Evolutionary conservation across 495 filamentous ascomycete genomes (phyloP), one percentile per base, ranked within the genome.

Genomic region (Penicillium lividum): DNA sequence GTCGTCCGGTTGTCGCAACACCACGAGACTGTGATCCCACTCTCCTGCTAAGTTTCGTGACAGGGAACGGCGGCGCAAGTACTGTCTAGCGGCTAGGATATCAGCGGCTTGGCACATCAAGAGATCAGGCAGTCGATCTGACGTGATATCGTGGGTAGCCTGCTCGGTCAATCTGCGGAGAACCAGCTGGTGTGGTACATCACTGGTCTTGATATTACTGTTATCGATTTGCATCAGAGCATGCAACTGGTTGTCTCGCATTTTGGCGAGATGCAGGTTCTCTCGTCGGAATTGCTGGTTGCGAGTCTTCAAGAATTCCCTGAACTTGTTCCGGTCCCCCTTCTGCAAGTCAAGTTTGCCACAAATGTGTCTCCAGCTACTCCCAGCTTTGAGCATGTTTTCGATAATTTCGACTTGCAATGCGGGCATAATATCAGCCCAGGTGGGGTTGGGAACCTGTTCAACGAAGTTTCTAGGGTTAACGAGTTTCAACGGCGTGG

Each of bases 371-470:
- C 51, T n/a, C 64, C 69, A 71, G 7, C 16, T 61, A 3, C 5
- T 8, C 38, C 54, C 22, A 10, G 25, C 33, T 15, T 66, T 53
- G n/a, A 74, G 50, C 13, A 76, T 60, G 42, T 70, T 76, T 11
- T 67, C 56, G 11, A 72, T 47, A 27, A 76, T 76, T 42, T 80
- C 76, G 0, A 70, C 57, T 58, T 74, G 69, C 25, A 80, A 58
- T 2, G 64, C 60, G 8, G 34, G 56, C 0, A 59, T 60, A 7
- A 81, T 56, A 45, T 80, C 73, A 27, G 46, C 46, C 78, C 77
- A 78, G 30, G 65, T 33, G 5, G 70, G 68, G 53, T 64, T 33
- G 7, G 38, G 45, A 42, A 58, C 55, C 55, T 55, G 31, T 33
- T 49, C 6, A 16, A 5, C 6, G 11, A 16, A 4, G 7, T 2